Evolutionary conservation across 2,329 filamentous ascomycete species (phyloP), one percentile per base, ranked within the genome.

Genomic region (Talaromyces funiculosus): DNA sequence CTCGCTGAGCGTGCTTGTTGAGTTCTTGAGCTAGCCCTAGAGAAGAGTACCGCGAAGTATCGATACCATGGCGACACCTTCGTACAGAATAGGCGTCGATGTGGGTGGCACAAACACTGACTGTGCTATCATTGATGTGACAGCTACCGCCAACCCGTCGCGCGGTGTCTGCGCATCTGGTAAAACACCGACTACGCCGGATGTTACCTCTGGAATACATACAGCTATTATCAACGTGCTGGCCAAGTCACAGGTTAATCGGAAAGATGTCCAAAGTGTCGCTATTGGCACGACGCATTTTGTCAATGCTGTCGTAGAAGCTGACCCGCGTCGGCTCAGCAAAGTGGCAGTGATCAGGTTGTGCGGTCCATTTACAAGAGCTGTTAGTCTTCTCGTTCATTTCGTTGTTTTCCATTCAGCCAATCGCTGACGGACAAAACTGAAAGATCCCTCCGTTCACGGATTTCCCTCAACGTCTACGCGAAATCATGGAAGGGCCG

Each of bases 271-370:
- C 4, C 66, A 77, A 40, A 79, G 77, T 37, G 78, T 83, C 12
- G 79, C 78, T 2, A 80, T 83, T 63, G 81, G 81, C 26, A 81
- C 79, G 2, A 68, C 67, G 0, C 79, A 81, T 64, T 81, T 81
- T 62, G 77, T 81, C 65, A 81, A 81, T 66, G 79, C 80, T 0
- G 72, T 81, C 6, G 73, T 81, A 10, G 77, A 81, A 62, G 74
- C 75, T 29, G 78, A 81, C 68, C 72, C 72, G 1, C 66, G 73
- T 22, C 69, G 77, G 4, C 70, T 82, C 20, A 73, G 72, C 40
- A 74, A 74, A 9, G 80, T 82, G 1, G 80, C 78, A 3, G 78
- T 81, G 1, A 66, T 81, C 9, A 69, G 80, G 20, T 70, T 82
- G 37, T 60, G 57, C 16, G 57, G 57, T 3, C 57, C 57, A 16